phyloP scores from a whole-genome alignment of 2,329 filamentous ascomycete genomes.

The Verticillium dahliae region DNA sequence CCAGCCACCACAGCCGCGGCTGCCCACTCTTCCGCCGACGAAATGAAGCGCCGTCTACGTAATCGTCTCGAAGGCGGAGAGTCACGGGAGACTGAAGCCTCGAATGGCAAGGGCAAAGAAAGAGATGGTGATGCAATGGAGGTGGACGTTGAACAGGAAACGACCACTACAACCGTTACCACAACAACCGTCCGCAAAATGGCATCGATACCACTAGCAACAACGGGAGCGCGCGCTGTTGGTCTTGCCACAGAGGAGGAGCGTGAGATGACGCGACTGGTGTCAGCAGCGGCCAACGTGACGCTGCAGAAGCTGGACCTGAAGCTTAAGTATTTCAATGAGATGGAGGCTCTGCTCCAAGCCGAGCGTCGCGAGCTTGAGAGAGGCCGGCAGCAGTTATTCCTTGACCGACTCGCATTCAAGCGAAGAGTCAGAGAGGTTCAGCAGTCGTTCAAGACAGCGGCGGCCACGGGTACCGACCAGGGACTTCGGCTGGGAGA shows the following conservation, averaged over 20 bases:
- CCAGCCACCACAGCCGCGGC: slow-evolving; percentile 86
- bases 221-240: slow-evolving; percentile 77
- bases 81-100: slow-evolving; percentile 8
- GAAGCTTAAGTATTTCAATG: slow-evolving; percentile 92
- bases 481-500: slow-evolving; percentile 41
- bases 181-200: slow-evolving; percentile 40
- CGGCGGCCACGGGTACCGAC: slow-evolving; percentile 40
- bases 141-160: slow-evolving; percentile 48
- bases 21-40: slow-evolving; percentile 78
- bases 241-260: slow-evolving; percentile 94
- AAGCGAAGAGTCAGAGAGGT: slow-evolving; percentile 80
- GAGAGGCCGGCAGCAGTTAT: slow-evolving; percentile 83
- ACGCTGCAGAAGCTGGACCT: slow-evolving; percentile 94
- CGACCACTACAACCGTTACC: slow-evolving; percentile 41
- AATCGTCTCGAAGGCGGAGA: slow-evolving; percentile 62
- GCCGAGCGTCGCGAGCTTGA: slow-evolving; percentile 91
- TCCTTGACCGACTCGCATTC: slow-evolving; percentile 85
- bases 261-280: slow-evolving; percentile 88
- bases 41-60: slow-evolving; percentile 74
- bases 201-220: slow-evolving; percentile 74
- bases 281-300: slow-evolving; percentile 86
- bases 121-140: slow-evolving; percentile 57
- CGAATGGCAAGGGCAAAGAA: slow-evolving; percentile 52
- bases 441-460: slow-evolving; percentile 66
- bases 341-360: slow-evolving; percentile 88